phyloP scores from a whole-genome alignment of 2,329 filamentous ascomycete genomes.

The Gremmenia infestans region DNA sequence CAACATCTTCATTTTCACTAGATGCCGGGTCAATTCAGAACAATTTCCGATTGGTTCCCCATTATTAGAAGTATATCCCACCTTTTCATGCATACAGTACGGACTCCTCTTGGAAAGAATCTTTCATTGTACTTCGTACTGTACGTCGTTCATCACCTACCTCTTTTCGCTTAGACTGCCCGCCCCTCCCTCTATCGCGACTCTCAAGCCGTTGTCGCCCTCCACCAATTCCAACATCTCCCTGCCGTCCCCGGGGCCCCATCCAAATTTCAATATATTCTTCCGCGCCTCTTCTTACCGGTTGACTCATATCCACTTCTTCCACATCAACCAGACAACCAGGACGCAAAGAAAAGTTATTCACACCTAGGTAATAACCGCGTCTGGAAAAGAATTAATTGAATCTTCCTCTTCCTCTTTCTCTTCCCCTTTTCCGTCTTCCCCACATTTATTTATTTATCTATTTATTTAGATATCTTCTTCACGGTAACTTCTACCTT shows the following conservation, averaged over 20 bases:
- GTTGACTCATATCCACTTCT: background rate
- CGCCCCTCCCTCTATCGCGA: background rate
- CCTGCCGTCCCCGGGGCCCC: no score
- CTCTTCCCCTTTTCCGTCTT: background rate
- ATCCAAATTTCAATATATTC: background rate
- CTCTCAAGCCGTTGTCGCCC: background rate
- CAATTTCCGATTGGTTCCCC: no score
- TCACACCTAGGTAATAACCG: no score
- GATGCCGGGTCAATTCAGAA: no score
- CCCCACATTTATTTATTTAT: background rate
- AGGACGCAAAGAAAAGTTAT: background rate
- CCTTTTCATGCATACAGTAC: no score
- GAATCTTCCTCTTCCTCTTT: no score
- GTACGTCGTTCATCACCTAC: conserved; percentile 6
- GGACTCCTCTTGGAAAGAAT: no score
- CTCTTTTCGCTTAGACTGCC: conserved; percentile 11
- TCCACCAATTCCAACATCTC: background rate
- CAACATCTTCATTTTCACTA: no score
- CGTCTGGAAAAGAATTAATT: background rate
- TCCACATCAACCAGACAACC: background rate
- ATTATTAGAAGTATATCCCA: no score
- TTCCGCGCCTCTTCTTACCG: background rate
- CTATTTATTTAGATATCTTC: no score
- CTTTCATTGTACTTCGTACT: no score
- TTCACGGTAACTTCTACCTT: no score